These are phyloP conservation scores for Populus tomentosa DNA, from an alignment of 441 rosid genomes.

Conservation along the genomic window DNA sequence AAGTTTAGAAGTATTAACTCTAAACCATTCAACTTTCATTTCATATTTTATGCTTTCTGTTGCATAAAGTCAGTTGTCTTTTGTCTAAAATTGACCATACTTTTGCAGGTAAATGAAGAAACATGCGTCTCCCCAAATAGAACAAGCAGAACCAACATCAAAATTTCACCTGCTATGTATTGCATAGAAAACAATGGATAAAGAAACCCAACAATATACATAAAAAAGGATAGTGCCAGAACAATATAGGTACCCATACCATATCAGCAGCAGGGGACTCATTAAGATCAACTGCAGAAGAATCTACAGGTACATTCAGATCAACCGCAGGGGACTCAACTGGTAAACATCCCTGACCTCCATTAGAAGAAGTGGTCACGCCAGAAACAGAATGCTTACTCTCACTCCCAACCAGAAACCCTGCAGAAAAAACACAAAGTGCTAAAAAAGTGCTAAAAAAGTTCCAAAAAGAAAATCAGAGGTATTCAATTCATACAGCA, in stretches of 20 bases:
- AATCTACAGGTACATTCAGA: constrained; percentile 18
- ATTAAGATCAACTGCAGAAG: constrained; percentile 21
- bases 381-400: constrained; percentile 53
- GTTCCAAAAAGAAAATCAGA: neutral
- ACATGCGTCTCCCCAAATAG: neutral
- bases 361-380: constrained; percentile 42
- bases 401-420: constrained; percentile 41
- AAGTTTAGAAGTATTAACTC: too few species aligned
- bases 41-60: neutral
- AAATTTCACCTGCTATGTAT: neutral
- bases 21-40: neutral
- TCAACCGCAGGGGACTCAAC: constrained; percentile 32
- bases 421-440: constrained; percentile 38
- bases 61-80: neutral
- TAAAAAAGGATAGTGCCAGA: neutral
- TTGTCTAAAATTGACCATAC: neutral
- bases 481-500: constrained; percentile 23
- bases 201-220: neutral
- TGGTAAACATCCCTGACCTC: constrained; percentile 30
- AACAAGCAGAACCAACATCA: neutral
- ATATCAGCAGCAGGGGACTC: constrained; percentile 3
- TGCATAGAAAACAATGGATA: neutral
- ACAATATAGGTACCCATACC: neutral
- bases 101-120: neutral
- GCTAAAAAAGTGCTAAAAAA: constrained; percentile 24